These are phyloP conservation scores for Serendipita sp. DNA, from an alignment of 768 basidiomycete genomes.

Conservation along the genomic window DNA sequence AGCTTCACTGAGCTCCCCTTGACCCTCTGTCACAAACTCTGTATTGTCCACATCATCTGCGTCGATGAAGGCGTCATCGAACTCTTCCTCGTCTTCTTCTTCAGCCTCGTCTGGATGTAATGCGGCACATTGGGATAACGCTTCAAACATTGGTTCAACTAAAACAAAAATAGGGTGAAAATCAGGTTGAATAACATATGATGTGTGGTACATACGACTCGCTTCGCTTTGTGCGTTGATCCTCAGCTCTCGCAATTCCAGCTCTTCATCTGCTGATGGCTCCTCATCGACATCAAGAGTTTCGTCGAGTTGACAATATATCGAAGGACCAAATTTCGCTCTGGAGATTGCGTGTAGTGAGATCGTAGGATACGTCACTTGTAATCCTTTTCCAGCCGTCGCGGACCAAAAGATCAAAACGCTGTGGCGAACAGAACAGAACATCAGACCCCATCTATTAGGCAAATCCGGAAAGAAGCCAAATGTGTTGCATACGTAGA, in stretches of 20 bases:
- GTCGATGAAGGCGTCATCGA: conserved; percentile 43
- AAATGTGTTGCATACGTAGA: conserved; percentile 44
- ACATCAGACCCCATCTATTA: too few relatives aligned
- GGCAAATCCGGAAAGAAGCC: neutral
- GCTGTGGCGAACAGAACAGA: too few relatives aligned
- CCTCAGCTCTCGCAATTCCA: conserved; percentile 62
- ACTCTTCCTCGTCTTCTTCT: conserved; percentile 31
- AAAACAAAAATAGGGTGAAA: neutral
- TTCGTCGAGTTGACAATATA: conserved; percentile 93
- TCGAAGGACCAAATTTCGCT: conserved; percentile 42
- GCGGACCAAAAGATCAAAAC: conserved; percentile 56
- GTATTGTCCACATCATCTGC: conserved; percentile 26
- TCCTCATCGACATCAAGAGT: conserved; percentile 18
- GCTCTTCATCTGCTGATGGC: conserved; percentile 21
- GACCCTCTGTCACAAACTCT: conserved; percentile 39
- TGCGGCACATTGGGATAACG: conserved; percentile 71
- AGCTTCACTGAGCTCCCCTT: conserved; percentile 65
- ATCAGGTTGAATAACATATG: neutral
- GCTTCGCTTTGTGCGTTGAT: conserved; percentile 47
- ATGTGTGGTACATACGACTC: conserved; percentile 35
- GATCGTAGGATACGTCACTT: conserved; percentile 75
- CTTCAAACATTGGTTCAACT: conserved; percentile 79
- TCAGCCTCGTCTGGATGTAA: conserved; percentile 56
- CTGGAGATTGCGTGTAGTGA: conserved; percentile 89
- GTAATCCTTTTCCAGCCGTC: conserved; percentile 49